These are phyloP conservation scores for Croton setiger DNA, from an alignment of 441 rosid genomes.

Conservation along the genomic window DNA sequence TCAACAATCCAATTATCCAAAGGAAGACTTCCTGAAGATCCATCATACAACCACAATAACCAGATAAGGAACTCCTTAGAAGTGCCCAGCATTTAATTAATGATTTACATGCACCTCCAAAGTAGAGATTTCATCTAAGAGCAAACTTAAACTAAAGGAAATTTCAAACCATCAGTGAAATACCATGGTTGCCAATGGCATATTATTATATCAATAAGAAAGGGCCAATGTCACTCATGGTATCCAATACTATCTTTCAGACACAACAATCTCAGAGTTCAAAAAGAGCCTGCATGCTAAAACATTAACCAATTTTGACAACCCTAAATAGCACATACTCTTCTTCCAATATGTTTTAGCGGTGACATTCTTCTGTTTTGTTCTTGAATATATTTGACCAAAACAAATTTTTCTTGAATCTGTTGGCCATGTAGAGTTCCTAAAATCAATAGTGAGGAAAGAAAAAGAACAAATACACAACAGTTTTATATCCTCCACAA, in stretches of 20 bases:
- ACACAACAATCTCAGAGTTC: not conserved
- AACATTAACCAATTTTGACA: not conserved
- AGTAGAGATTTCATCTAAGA: conserved; percentile 7
- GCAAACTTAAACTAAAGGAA: not conserved
- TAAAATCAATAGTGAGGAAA: not conserved
- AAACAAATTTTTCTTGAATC: not conserved
- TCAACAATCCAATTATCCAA: not conserved
- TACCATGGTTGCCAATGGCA: not conserved
- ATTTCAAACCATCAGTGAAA: not conserved
- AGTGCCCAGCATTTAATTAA: not conserved
- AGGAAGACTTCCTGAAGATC: not conserved
- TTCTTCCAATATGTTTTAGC: not conserved
- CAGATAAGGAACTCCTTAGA: not conserved
- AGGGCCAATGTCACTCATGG: not conserved
- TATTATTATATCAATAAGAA: not conserved
- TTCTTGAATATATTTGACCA: not conserved
- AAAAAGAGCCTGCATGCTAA: not conserved
- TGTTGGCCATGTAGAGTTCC: not conserved
- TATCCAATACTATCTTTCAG: not conserved
- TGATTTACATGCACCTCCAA: conserved; percentile 6
- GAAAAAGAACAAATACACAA: not conserved
- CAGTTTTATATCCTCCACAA: not conserved
- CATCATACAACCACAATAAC: not conserved
- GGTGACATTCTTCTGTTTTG: not conserved
- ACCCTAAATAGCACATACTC: not conserved